Evolutionary conservation across 139 green algal species (phyloP).

Genomic region (Chlorella sp.): DNA sequence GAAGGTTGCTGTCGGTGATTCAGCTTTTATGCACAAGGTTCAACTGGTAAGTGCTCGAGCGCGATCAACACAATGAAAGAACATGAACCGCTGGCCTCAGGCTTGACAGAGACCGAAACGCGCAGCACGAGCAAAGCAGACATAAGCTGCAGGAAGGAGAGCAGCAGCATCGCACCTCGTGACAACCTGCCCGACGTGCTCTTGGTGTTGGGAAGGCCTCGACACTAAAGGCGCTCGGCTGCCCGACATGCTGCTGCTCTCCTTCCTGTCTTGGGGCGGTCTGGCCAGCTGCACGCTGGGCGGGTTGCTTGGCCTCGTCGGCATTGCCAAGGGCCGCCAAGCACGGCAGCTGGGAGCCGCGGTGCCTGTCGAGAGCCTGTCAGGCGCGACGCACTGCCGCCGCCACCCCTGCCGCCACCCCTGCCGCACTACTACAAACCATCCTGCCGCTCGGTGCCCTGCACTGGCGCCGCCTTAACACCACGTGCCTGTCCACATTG

Average conservation of each 20-base stretch:
- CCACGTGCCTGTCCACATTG: neutral
- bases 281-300: slow-evolving; percentile 12
- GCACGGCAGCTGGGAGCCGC: slow-evolving; percentile 14
- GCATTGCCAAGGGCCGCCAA: neutral
- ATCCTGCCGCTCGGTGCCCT: neutral
- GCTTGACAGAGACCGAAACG: too few relatives aligned
- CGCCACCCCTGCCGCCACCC: neutral
- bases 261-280: slow-evolving; percentile 5
- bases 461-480: neutral
- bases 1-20: too few relatives aligned
- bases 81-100: too few relatives aligned
- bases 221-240: too few relatives aligned
- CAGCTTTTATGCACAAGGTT: too few relatives aligned
- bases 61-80: too few relatives aligned
- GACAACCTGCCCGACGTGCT: too few relatives aligned
- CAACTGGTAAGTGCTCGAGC: too few relatives aligned
- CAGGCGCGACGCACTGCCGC: neutral
- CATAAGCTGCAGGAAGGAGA: too few relatives aligned
- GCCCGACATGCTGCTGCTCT: neutral
- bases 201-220: too few relatives aligned
- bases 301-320: slow-evolving; percentile 22
- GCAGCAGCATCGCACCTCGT: too few relatives aligned
- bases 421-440: neutral
- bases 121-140: too few relatives aligned
- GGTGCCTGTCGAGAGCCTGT: slow-evolving; percentile 9